Conservation (phyloP, 78 protist species). For the Tieghemostelium lacteum region DNA sequence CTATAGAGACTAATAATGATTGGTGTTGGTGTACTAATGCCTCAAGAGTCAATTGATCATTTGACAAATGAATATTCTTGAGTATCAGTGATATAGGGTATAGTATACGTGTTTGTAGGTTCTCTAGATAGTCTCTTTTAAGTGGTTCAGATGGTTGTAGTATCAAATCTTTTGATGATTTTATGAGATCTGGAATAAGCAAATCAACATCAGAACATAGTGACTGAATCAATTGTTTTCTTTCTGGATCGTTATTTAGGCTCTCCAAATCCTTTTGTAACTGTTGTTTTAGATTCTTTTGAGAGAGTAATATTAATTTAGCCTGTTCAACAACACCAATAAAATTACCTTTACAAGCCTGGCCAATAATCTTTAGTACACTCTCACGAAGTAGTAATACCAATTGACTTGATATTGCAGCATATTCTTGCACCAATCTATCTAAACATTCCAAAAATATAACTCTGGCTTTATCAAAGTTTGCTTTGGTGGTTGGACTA, state of each 20-base stretch:
- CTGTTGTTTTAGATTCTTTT: slow-evolving; percentile 23
- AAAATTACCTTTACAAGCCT: slow-evolving; percentile 4
- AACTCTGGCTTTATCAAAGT: neutral
- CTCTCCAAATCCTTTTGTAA: neutral
- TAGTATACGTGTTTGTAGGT: slow-evolving; percentile 2
- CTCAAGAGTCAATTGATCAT: slow-evolving; percentile 1
- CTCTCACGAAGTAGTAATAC: neutral
- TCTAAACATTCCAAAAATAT: neutral
- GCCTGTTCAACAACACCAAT: neutral
- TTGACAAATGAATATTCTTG: neutral
- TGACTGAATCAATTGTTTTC: neutral
- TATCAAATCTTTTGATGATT: slow-evolving; percentile 21
- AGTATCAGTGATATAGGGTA: slow-evolving; percentile 23
- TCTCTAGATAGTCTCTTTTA: slow-evolving; percentile 24
- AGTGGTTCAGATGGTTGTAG: slow-evolving; percentile 11
- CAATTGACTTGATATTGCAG: slow-evolving; percentile 11
- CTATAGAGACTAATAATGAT: slow-evolving; percentile 4
- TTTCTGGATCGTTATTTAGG: neutral
- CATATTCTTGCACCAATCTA: neutral
- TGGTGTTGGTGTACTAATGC: slow-evolving; percentile 1
- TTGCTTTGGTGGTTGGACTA: neutral
- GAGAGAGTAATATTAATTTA: slow-evolving; percentile 6
- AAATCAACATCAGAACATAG: slow-evolving; percentile 20
- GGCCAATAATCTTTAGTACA: neutral
- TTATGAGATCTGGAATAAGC: slow-evolving; percentile 18